Percentiles rank a stretch among this genome's conserved stretches.
phyloP scores from a whole-genome alignment of 352 stramenopile species.

The Globisporangium heterothallicum region DNA sequence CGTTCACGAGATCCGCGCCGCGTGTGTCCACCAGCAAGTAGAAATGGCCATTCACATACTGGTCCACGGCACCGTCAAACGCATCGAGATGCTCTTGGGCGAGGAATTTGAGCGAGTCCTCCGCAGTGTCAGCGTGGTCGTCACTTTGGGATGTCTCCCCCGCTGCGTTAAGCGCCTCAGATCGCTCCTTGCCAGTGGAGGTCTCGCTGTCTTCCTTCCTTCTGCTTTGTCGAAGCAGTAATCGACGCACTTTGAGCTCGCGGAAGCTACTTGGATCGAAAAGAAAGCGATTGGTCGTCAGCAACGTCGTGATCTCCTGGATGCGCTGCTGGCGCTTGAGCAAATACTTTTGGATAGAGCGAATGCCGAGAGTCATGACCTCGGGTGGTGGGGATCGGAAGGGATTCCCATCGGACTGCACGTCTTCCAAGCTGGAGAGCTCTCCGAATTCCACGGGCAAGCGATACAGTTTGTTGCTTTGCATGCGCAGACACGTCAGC shows the following conservation, averaged over 20 bases:
- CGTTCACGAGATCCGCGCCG: conserved; percentile 54
- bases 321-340: conserved; percentile 55
- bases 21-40: conserved; percentile 41
- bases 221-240: conserved; percentile 22
- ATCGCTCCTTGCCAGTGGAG: neutral
- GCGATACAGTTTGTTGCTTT: conserved; percentile 66
- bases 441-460: conserved; percentile 55
- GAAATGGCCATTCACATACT: conserved; percentile 69
- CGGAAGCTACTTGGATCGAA: conserved; percentile 41
- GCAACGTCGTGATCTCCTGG: conserved; percentile 36
- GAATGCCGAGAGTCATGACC: conserved; percentile 52
- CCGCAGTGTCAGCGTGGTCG: too few relatives aligned
- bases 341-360: conserved; percentile 45
- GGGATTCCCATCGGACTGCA: conserved; percentile 71
- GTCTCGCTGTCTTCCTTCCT: too few relatives aligned
- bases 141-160: too few relatives aligned
- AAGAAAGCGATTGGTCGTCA: conserved; percentile 27
- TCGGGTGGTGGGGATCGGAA: conserved; percentile 61
- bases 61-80: conserved; percentile 49
- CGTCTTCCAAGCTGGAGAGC: conserved; percentile 29
- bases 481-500: conserved; percentile 45
- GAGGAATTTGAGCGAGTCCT: conserved; percentile 36
- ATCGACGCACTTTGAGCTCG: conserved; percentile 24
- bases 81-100: conserved; percentile 31
- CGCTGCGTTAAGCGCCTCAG: too few relatives aligned